A percentile compares a stretch with the other conserved stretches of the same genome.
These are phyloP conservation scores for Oryza longistaminata DNA, from an alignment of 176 grass and related monocot species.

Conservation along the genomic window DNA sequence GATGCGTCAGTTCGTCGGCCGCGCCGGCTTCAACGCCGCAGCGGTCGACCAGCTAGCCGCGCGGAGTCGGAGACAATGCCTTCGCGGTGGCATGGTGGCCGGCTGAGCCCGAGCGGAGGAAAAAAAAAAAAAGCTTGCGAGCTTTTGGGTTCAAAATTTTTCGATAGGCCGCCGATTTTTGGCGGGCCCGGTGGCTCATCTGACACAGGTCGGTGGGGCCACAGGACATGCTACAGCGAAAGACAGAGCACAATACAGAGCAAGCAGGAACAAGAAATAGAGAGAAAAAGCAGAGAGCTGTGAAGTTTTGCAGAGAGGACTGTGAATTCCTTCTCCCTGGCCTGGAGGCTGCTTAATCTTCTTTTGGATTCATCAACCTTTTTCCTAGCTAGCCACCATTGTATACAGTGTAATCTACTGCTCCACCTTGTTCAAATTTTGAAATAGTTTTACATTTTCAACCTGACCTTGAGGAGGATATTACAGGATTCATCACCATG, in stretches of 20 bases:
- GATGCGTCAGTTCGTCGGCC: constrained; percentile 52
- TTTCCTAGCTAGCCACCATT: constrained; percentile 28
- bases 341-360: neutral
- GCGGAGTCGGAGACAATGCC: constrained; percentile 40
- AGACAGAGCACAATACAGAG: neutral
- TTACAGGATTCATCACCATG: constrained; percentile 13
- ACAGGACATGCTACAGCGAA: neutral
- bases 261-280: neutral
- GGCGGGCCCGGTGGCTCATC: constrained; percentile 26
- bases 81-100: constrained; percentile 38
- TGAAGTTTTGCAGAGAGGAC: constrained; percentile 20
- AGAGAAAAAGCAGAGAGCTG: constrained; percentile 13
- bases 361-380: constrained; percentile 7
- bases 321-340: constrained; percentile 33
- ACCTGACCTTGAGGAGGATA: neutral
- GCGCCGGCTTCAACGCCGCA: neutral
- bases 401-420: constrained; percentile 37
- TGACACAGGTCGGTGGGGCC: constrained; percentile 15
- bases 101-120: neutral
- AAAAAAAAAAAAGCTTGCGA: constrained; percentile 25
- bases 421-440: constrained; percentile 31
- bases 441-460: constrained; percentile 22
- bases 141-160: constrained; percentile 32
- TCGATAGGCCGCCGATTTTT: constrained; percentile 43
- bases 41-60: neutral